Conservation (phyloP, 169 alveolate genomes). For the Prorocentrum cordatum region DNA sequence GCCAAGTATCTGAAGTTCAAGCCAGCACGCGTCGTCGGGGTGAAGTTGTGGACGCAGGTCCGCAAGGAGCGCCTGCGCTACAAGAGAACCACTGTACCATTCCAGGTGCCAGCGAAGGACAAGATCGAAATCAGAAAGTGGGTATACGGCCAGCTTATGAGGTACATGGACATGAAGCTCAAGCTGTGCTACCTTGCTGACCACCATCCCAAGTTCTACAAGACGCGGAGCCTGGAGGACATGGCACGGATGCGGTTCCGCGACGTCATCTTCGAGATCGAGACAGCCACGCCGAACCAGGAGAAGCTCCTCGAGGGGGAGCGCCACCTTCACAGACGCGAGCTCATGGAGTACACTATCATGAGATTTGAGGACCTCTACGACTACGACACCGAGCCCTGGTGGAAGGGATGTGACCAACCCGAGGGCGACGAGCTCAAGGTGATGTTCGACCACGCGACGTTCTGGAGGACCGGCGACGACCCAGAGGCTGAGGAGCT, state of each 20-base stretch:
- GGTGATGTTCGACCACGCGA: background rate
- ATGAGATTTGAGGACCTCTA: background rate
- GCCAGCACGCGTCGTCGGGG: too few species aligned
- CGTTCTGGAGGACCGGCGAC: too few species aligned
- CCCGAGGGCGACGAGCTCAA: background rate
- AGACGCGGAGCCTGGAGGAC: background rate
- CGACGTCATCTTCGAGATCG: too few species aligned
- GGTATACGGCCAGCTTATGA: background rate
- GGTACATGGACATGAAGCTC: background rate
- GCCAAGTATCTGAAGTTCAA: too few species aligned
- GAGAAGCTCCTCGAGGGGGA: too few species aligned
- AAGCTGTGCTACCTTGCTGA: background rate
- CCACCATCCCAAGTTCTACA: background rate
- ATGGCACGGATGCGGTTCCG: too few species aligned
- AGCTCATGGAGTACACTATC: too few species aligned
- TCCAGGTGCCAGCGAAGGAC: background rate
- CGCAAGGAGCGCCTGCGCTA: too few species aligned
- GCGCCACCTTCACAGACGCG: too few species aligned
- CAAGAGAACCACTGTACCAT: background rate
- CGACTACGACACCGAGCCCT: background rate
- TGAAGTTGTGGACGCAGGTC: too few species aligned
- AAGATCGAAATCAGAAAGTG: background rate
- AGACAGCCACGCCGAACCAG: too few species aligned
- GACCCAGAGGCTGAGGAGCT: too few species aligned
- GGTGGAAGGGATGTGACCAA: background rate